These are phyloP conservation scores for Pseudogymnoascus sp. DNA, from an alignment of 2,329 filamentous ascomycete genomes.

Conservation along the genomic window DNA sequence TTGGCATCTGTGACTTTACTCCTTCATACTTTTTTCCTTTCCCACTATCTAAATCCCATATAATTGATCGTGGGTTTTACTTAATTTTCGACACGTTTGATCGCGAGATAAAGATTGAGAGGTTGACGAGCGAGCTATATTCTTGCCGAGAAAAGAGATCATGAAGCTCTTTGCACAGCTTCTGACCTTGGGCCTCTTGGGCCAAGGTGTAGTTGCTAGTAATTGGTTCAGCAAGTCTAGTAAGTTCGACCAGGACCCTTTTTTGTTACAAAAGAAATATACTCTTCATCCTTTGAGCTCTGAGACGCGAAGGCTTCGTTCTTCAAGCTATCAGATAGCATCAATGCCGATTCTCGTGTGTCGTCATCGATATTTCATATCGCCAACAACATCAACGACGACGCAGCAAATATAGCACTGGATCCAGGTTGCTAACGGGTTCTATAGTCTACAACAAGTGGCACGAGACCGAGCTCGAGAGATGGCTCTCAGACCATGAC, in stretches of 20 bases:
- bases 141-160: slow-evolving; percentile 24
- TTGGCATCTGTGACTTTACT: slow-evolving; percentile 1
- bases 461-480: slow-evolving; percentile 95
- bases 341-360: not conserved
- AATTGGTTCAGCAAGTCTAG: slow-evolving; percentile 83
- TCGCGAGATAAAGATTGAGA: not conserved
- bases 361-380: not conserved
- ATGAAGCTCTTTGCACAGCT: slow-evolving; percentile 76
- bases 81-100: not conserved
- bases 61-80: not conserved
- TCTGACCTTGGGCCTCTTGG: slow-evolving; percentile 65
- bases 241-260: slow-evolving; percentile 41
- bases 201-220: slow-evolving; percentile 63
- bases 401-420: not conserved
- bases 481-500: slow-evolving; percentile 90
- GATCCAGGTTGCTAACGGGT: slow-evolving; percentile 22
- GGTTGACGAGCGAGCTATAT: not conserved
- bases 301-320: not conserved
- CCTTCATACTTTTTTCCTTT: not conserved
- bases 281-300: not conserved
- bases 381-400: not conserved
- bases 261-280: not conserved
- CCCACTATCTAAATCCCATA: not conserved
- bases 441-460: slow-evolving; percentile 89
- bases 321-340: not conserved